Percentiles rank a stretch among this genome's conserved stretches.
Conservation (phyloP, 192 early-diverging fungal species). For the Coemansia sp. region DNA sequence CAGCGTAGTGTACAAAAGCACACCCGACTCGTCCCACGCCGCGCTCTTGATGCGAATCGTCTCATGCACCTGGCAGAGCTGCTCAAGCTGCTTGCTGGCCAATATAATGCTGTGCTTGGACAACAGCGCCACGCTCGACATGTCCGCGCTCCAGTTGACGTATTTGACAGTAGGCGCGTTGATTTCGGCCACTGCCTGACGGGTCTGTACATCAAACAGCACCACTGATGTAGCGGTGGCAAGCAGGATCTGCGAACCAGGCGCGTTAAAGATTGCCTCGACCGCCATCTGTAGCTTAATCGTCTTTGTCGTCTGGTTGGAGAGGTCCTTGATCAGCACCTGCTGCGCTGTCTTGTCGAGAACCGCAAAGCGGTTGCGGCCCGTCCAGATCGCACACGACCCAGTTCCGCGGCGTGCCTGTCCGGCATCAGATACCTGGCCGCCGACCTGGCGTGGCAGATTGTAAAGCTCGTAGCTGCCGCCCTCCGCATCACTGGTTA, state of each 20-base stretch:
- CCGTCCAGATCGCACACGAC: constrained; percentile 85
- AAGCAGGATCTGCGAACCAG: constrained; percentile 76
- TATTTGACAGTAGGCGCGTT: constrained; percentile 87
- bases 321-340: constrained; percentile 84
- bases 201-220: constrained; percentile 87
- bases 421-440: constrained; percentile 27
- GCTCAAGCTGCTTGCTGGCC: constrained; percentile 84
- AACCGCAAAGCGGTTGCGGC: constrained; percentile 97
- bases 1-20: constrained; percentile 93
- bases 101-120: constrained; percentile 97
- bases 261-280: constrained; percentile 88
- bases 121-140: constrained; percentile 82
- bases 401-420: constrained; percentile 81
- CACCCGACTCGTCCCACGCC: constrained; percentile 89
- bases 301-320: constrained; percentile 86
- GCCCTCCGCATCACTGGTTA: constrained; percentile 81
- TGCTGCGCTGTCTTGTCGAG: constrained; percentile 81
- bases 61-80: constrained; percentile 89
- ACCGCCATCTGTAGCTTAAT: constrained; percentile 77
- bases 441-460: constrained; percentile 68
- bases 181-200: constrained; percentile 73
- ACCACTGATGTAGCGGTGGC: constrained; percentile 85
- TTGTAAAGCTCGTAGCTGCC: constrained; percentile 89
- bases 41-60: constrained; percentile 98
- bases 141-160: constrained; percentile 89